Evolutionary conservation across 176 grass and related monocot genomes (phyloP).

Genomic region (Chrysopogon serrulatus): DNA sequence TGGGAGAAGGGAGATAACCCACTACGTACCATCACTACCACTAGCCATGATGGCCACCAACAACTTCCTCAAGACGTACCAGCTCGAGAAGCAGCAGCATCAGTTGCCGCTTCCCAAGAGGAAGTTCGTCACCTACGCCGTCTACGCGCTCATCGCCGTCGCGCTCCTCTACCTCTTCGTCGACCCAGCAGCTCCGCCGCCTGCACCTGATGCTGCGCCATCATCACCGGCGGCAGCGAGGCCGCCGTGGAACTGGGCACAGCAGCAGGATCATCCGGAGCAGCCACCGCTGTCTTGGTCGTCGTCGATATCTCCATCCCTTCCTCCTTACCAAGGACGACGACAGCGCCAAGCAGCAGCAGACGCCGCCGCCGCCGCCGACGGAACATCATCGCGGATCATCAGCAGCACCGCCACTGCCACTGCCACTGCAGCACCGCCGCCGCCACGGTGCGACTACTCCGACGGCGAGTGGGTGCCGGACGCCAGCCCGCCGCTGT

Average conservation of each 20-base stretch:
- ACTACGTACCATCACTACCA: no score
- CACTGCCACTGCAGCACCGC: no score
- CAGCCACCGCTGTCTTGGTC: no score
- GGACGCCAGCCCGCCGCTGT: conserved; percentile 34
- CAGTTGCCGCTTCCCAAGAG: conserved; percentile 11
- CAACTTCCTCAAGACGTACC: conserved; percentile 8
- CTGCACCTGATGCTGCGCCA: neutral
- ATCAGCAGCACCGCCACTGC: no score
- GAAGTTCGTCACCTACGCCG: conserved; percentile 37
- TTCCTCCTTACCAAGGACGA: neutral
- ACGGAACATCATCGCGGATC: neutral
- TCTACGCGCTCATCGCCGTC: conserved; percentile 56
- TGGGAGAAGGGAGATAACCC: no score
- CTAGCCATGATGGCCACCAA: conserved; percentile 21
- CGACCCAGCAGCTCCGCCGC: neutral
- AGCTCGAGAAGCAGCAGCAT: neutral
- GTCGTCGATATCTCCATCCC: neutral
- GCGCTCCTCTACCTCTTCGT: conserved; percentile 53
- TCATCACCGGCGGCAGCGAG: neutral
- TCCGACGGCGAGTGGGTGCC: conserved; percentile 60
- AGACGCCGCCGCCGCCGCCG: no score
- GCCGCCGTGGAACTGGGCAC: neutral
- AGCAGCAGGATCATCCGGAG: neutral
- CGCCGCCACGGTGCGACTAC: conserved; percentile 39
- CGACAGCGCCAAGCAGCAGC: no score